These are phyloP conservation scores for Fusarium annulatum DNA, from an alignment of 2,329 filamentous ascomycete genomes.

Conservation along the genomic window DNA sequence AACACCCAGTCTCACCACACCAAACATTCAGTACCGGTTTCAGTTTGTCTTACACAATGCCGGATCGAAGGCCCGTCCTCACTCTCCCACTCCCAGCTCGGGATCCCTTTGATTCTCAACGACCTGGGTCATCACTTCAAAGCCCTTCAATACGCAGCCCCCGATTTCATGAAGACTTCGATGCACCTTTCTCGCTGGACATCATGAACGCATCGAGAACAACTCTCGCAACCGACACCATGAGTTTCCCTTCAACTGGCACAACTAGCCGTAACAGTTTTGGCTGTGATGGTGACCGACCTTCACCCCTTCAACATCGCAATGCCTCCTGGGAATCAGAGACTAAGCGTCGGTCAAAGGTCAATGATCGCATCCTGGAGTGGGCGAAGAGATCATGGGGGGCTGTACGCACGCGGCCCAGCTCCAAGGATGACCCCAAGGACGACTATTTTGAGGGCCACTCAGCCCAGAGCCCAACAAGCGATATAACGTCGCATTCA, in stretches of 20 bases:
- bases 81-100: constrained; percentile 43
- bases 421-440: constrained; percentile 39
- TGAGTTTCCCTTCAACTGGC: constrained; percentile 42
- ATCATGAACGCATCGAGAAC: constrained; percentile 49
- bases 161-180: constrained; percentile 53
- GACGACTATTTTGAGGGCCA: constrained; percentile 37
- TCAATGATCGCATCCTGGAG: constrained; percentile 49
- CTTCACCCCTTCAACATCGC: constrained; percentile 37
- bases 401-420: constrained; percentile 41
- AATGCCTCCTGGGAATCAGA: constrained; percentile 46
- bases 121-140: constrained; percentile 32
- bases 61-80: constrained; percentile 45
- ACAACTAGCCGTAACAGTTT: constrained; percentile 42
- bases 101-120: constrained; percentile 37
- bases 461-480: constrained; percentile 30
- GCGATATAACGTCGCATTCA: constrained; percentile 28
- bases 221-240: constrained; percentile 43
- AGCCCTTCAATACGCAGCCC: constrained; percentile 45
- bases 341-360: constrained; percentile 43
- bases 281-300: constrained; percentile 39
- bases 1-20: neutral
- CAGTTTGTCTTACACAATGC: constrained; percentile 40
- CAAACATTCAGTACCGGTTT: constrained; percentile 12
- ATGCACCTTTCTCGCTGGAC: constrained; percentile 52
- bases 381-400: constrained; percentile 51